Conservation (phyloP, 1,284 basidiomycete genomes). For the Pyrrhoderma lamaoense region DNA sequence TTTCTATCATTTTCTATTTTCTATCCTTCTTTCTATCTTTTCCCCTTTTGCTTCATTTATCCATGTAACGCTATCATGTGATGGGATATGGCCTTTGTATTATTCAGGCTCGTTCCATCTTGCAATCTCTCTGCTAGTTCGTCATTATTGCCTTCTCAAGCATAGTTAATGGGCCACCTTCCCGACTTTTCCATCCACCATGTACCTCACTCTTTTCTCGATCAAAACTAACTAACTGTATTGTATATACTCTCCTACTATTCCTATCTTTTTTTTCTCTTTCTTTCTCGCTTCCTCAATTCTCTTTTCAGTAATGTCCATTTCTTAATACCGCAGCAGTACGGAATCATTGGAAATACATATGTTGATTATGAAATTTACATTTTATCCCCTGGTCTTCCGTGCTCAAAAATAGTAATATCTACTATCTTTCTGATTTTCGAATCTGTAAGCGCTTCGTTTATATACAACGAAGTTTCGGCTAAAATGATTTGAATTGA, state of each 20-base stretch:
- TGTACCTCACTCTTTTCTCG: not conserved
- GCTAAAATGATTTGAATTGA: too few species aligned
- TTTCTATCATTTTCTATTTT: not conserved
- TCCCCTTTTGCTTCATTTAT: not conserved
- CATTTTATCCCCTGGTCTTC: not conserved
- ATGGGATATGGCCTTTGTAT: not conserved
- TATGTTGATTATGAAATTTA: too few species aligned
- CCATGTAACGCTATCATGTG: not conserved
- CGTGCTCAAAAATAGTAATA: not conserved
- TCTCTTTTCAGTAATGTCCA: not conserved
- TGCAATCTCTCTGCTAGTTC: not conserved
- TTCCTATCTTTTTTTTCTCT: not conserved
- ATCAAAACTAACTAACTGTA: not conserved
- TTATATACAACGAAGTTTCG: too few species aligned
- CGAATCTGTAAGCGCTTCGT: too few species aligned
- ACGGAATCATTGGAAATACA: not conserved
- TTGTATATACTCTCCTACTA: not conserved
- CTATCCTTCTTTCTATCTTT: not conserved
- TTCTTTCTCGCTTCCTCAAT: not conserved
- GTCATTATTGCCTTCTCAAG: not conserved
- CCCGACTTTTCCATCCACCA: not conserved
- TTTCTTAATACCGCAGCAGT: conserved; percentile 2
- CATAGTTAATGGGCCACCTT: not conserved
- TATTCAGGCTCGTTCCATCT: too few species aligned
- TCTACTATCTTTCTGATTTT: too few species aligned